Conservation (phyloP, 164 flowering plant genomes). For the Akebia trifoliata region DNA sequence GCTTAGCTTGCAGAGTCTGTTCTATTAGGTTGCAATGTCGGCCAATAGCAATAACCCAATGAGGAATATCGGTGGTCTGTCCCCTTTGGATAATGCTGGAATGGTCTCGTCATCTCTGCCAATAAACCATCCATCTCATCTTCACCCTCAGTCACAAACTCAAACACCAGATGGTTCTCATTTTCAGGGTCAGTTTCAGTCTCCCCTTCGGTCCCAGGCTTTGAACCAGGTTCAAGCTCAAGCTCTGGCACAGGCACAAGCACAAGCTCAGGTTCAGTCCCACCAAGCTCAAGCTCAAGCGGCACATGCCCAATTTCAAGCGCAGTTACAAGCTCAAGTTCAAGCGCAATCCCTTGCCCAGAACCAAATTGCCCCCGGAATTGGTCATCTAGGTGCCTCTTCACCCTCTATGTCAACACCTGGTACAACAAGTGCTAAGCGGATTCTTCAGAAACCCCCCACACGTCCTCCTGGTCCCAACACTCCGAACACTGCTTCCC, state of each 20-base stretch:
- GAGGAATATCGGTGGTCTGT: conserved; percentile 27
- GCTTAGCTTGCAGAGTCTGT: conserved; percentile 6
- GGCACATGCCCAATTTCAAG: conserved; percentile 22
- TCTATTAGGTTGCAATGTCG: conserved; percentile 11
- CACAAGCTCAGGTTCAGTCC: conserved; percentile 23
- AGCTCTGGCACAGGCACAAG: conserved; percentile 17
- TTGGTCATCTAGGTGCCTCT: conserved; percentile 28
- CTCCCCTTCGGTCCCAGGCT: conserved; percentile 32
- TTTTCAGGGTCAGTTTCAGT: conserved; percentile 42
- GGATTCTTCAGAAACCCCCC: conserved; percentile 64
- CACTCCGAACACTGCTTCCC: conserved; percentile 32
- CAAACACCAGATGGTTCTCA: conserved; percentile 34
- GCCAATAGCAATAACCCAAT: conserved; percentile 28
- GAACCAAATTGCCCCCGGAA: conserved; percentile 26
- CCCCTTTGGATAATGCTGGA: conserved; percentile 37
- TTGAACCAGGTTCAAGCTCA: conserved; percentile 30
- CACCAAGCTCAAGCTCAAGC: conserved; percentile 25
- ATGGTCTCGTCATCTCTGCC: conserved; percentile 24
- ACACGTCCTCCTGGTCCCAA: conserved; percentile 54
- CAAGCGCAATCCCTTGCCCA: conserved; percentile 28
- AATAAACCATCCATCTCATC: conserved; percentile 34
- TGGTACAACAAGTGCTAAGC: conserved; percentile 40
- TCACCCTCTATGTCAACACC: conserved; percentile 50
- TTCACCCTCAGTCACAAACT: conserved; percentile 34
- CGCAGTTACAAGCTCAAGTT: conserved; percentile 29